Percentiles rank a stretch among this genome's conserved stretches.
These are phyloP conservation scores for Dothideomycetes sp. DNA, from an alignment of 2,329 filamentous ascomycete species.

Conservation along the genomic window DNA sequence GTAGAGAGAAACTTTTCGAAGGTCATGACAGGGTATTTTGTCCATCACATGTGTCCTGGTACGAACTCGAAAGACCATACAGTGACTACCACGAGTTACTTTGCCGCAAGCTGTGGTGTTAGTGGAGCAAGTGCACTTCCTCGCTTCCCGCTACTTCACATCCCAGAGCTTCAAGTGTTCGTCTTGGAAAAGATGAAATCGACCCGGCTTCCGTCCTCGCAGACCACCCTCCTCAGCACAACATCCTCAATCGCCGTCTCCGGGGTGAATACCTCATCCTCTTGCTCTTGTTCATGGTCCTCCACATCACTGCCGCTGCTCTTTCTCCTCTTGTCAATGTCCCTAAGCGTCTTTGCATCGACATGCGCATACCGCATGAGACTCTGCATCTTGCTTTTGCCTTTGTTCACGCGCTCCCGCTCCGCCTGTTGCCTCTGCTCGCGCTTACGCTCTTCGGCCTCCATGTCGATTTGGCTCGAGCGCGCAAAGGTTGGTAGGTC, in stretches of 20 bases:
- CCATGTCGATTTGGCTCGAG: slow-evolving; percentile 32
- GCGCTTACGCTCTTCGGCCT: slow-evolving; percentile 30
- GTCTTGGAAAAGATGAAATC: slow-evolving; percentile 12
- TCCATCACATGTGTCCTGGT: too few species aligned
- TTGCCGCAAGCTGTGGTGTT: too few species aligned
- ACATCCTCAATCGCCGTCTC: not conserved
- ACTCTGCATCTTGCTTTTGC: slow-evolving; percentile 34
- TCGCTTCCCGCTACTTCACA: too few species aligned
- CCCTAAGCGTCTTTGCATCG: slow-evolving; percentile 26
- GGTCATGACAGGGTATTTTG: too few species aligned
- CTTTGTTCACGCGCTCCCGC: slow-evolving; percentile 19
- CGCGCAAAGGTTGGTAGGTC: slow-evolving; percentile 22
- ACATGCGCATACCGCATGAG: slow-evolving; percentile 46
- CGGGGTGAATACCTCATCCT: slow-evolving; percentile 14
- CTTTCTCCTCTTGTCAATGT: slow-evolving; percentile 6
- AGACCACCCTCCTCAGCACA: slow-evolving; percentile 7
- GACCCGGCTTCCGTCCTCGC: slow-evolving; percentile 4
- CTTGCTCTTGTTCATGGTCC: slow-evolving; percentile 17
- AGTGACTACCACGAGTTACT: too few species aligned
- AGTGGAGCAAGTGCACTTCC: too few species aligned
- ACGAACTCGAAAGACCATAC: too few species aligned
- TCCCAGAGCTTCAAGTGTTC: slow-evolving; percentile 2
- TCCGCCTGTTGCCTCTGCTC: slow-evolving; percentile 24
- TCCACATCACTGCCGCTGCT: slow-evolving; percentile 21
- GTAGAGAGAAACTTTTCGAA: too few species aligned